phyloP scores from a whole-genome alignment of 352 stramenopile genomes.

The Phytopythium chamaehyphon region DNA sequence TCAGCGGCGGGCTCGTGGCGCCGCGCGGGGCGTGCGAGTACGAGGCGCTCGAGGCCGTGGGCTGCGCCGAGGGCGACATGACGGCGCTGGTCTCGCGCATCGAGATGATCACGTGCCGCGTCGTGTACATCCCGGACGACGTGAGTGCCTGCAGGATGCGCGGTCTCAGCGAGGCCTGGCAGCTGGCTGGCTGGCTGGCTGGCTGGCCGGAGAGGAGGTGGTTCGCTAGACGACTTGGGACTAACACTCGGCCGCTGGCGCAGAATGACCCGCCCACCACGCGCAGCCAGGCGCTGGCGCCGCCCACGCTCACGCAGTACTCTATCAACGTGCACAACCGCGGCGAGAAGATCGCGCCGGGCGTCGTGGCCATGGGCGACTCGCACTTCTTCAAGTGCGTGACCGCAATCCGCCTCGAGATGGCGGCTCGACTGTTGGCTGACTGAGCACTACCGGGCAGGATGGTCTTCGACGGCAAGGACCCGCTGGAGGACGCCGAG shows the following conservation, averaged over 20 bases:
- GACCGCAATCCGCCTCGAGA: background rate
- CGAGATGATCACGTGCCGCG: constrained; percentile 83
- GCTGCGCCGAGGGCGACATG: constrained; percentile 84
- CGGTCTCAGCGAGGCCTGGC: too few relatives aligned
- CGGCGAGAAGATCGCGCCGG: constrained; percentile 33
- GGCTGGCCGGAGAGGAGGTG: background rate
- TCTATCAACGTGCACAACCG: constrained; percentile 67
- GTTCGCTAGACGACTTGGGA: background rate
- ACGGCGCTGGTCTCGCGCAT: constrained; percentile 85
- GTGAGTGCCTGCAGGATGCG: too few relatives aligned
- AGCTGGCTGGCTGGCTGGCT: constrained; percentile 8
- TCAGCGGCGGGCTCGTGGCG: constrained; percentile 61
- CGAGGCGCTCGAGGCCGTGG: constrained; percentile 49
- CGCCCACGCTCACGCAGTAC: constrained; percentile 76
- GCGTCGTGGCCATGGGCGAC: constrained; percentile 46
- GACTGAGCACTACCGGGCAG: constrained; percentile 13
- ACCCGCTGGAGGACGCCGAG: constrained; percentile 44
- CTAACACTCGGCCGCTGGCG: background rate
- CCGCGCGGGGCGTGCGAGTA: constrained; percentile 43
- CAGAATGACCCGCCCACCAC: constrained; percentile 82
- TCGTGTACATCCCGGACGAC: constrained; percentile 75
- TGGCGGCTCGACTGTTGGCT: background rate
- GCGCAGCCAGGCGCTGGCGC: constrained; percentile 34
- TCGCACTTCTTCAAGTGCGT: constrained; percentile 55
- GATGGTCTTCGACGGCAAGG: constrained; percentile 48